Evolutionary conservation across 208 protist species (phyloP).

Genomic region (Acanthamoeba royreba): DNA sequence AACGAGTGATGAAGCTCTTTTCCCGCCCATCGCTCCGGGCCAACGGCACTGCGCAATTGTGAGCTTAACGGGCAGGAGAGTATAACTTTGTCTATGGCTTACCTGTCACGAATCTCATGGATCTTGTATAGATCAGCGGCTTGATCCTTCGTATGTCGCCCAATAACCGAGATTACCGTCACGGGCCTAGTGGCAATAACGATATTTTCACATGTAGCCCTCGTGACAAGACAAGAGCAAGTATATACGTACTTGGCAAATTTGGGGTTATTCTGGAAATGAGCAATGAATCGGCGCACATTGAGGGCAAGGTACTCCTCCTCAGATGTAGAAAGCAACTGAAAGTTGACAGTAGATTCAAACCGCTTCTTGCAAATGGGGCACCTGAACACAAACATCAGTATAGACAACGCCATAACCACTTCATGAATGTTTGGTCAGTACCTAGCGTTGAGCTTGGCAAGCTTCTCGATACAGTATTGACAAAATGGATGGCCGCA

Average conservation of each 20-base stretch:
- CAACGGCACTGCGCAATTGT: background rate
- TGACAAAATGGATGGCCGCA: background rate
- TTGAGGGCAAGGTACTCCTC: background rate
- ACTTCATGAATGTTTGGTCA: no score
- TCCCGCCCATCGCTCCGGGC: background rate
- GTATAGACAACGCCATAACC: background rate
- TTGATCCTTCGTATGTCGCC: background rate
- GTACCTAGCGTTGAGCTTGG: background rate
- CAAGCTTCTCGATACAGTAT: background rate
- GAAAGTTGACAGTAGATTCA: background rate
- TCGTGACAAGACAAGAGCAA: no score
- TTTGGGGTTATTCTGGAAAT: background rate
- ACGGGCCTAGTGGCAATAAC: background rate
- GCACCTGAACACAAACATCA: background rate
- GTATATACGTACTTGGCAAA: background rate
- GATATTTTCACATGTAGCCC: background rate
- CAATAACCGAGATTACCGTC: background rate
- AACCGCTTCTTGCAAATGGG: background rate
- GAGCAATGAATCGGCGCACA: background rate
- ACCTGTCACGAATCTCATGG: background rate
- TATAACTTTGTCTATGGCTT: background rate
- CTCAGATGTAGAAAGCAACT: background rate
- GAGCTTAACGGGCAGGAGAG: background rate
- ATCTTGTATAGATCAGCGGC: background rate
- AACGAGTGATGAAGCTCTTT: background rate